A percentile compares a stretch with the other conserved stretches of the same genome.
Evolutionary conservation across 768 basidiomycete species (phyloP).

Genomic region (Phanerochaete sordida): DNA sequence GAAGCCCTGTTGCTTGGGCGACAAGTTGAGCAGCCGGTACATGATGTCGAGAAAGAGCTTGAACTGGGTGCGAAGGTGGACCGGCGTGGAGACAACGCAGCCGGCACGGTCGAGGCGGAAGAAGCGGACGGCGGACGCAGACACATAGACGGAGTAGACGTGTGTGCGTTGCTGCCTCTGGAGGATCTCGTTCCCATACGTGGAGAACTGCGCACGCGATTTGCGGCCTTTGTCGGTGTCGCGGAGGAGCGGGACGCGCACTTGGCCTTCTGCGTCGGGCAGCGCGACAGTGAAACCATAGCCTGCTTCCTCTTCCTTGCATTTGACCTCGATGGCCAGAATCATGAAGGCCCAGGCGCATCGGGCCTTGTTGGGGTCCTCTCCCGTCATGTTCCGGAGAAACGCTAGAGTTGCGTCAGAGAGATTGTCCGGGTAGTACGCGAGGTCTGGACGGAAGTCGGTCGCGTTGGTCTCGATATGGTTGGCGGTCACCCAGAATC

Average conservation of each 20-base stretch:
- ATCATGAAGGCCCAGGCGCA: background rate
- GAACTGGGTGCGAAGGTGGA: background rate
- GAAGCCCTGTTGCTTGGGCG: background rate
- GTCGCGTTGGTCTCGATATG: background rate
- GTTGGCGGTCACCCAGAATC: background rate
- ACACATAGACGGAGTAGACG: background rate
- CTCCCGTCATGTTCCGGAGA: background rate
- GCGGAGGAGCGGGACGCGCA: background rate
- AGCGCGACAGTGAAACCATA: background rate
- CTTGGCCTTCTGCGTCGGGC: background rate
- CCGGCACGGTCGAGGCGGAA: constrained; percentile 3
- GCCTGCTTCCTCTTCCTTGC: background rate
- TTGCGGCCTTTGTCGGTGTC: background rate
- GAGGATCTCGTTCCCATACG: constrained; percentile 2
- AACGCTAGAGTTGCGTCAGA: background rate
- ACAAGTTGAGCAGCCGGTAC: background rate
- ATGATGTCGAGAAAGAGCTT: background rate
- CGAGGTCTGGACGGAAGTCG: background rate
- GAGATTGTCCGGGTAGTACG: background rate
- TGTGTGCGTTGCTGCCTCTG: constrained; percentile 4
- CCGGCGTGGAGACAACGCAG: background rate
- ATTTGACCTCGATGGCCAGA: background rate
- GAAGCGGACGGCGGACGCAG: background rate
- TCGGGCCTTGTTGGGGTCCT: background rate
- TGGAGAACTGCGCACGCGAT: background rate